Evolutionary conservation across 306 rosid genomes (phyloP), one percentile per base, ranked within the genome.

Genomic region (Myrica gale): DNA sequence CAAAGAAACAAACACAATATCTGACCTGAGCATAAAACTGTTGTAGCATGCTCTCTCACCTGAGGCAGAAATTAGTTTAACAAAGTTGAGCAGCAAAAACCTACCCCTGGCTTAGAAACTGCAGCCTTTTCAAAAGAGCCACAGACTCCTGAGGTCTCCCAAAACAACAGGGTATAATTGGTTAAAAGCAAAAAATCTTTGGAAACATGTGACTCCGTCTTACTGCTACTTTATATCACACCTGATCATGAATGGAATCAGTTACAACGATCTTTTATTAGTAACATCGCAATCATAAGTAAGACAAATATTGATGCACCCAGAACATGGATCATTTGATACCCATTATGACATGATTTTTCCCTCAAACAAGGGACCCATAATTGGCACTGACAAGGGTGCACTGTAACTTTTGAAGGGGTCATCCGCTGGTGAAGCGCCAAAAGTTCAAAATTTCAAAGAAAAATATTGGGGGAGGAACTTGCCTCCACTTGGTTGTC

Each of bases 401-500:
- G 26, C 9, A 7, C 21, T 56, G 1, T 8, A 37, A 16, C 41
- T 17, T 65, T 41, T 7, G 11, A 47, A 41, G 26, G 70, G 69
- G 50, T 26, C 32, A 16, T 12, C 16, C 42, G 7, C 4, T 41
- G 26, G 48, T 42, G 47, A 65, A 39, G 23, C 23, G 26, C 70
- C 23, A 1, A 39, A n/a, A 41, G 9, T 41, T 16, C 13, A 54
- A 9, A 66, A 46, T 60, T 78, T 61, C 16, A 3, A 4, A 4
- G 17, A 37, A 62, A 63, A 58, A 20, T 43, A 61, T 26, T 42
- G 16, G 73, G 78, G 54, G 10, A 73, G 74, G 85, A 77, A 78
- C 96, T 88, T 88, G 69, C 99, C 97, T 95, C 99, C 47, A 95
- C 97, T 95, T 95, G 99, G 88, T 88, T 92, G 96, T 95, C 99